Conservation (phyloP, 2,329 filamentous ascomycete genomes). For the Pestalotiopsis sp. region DNA sequence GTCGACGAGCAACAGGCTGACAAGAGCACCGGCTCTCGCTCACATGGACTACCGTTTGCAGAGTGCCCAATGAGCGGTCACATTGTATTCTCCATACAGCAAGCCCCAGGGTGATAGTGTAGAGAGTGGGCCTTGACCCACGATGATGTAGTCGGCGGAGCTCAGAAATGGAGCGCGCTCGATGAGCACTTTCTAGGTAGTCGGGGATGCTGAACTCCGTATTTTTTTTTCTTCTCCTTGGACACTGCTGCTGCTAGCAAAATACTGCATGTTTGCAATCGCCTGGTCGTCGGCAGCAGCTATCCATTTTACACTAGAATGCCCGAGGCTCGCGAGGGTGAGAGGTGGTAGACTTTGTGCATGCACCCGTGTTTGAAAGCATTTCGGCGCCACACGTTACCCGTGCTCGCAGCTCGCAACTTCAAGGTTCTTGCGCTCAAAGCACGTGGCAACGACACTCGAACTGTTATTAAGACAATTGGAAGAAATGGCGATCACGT, state of each 20-base stretch:
- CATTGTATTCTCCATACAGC: background rate
- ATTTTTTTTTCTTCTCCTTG: background rate
- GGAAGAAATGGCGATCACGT: background rate
- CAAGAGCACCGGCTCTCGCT: background rate
- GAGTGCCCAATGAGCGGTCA: background rate
- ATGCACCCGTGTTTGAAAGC: background rate
- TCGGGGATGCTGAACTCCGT: background rate
- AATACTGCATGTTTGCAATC: background rate
- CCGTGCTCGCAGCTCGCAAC: background rate
- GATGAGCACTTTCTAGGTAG: background rate
- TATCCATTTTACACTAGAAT: background rate
- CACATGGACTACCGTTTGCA: background rate
- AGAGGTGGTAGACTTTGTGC: background rate
- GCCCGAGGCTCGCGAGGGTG: no score
- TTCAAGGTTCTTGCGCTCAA: background rate
- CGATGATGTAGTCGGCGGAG: background rate
- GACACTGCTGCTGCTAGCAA: background rate
- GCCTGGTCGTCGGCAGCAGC: background rate
- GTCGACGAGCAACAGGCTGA: background rate
- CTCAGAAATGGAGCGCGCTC: background rate
- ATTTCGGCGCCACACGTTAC: background rate
- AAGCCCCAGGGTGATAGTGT: background rate
- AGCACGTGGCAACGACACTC: no score
- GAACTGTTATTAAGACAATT: background rate
- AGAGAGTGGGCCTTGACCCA: background rate